phyloP scores from a whole-genome alignment of 2,329 filamentous ascomycete genomes.

The Calonectria montana region DNA sequence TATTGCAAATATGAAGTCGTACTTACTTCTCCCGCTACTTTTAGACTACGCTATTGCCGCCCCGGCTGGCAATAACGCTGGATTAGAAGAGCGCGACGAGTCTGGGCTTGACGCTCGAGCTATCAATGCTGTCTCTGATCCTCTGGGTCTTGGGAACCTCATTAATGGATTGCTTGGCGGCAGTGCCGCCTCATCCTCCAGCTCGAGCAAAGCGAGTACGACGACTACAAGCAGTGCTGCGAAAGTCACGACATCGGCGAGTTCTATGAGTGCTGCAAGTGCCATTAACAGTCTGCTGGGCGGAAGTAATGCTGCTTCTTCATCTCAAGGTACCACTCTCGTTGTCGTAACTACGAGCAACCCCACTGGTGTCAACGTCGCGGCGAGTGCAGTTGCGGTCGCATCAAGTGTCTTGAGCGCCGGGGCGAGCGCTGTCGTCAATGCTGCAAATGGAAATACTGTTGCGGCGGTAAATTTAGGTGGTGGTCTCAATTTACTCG shows the following conservation, averaged over 20 bases:
- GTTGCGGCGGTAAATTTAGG: background rate
- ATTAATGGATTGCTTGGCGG: background rate
- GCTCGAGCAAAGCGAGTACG: background rate
- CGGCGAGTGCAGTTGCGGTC: background rate
- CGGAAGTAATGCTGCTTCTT: background rate
- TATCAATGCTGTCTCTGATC: background rate
- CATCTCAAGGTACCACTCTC: background rate
- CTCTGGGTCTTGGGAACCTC: background rate
- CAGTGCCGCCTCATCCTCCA: background rate
- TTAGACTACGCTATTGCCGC: background rate
- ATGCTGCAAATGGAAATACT: background rate
- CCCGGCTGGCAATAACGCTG: background rate
- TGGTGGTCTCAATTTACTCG: background rate
- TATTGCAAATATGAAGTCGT: conserved; percentile 11
- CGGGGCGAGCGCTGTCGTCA: background rate
- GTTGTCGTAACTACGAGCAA: background rate
- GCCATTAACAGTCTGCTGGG: background rate
- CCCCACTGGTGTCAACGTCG: background rate
- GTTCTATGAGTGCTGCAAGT: background rate
- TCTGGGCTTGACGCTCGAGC: background rate
- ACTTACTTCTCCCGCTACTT: background rate
- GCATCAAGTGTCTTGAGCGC: background rate
- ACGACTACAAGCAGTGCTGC: background rate
- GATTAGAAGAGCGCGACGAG: background rate
- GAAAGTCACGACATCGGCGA: background rate